phyloP scores from a whole-genome alignment of 495 filamentous ascomycete genomes.

The Trichocladium uniseriatum region DNA sequence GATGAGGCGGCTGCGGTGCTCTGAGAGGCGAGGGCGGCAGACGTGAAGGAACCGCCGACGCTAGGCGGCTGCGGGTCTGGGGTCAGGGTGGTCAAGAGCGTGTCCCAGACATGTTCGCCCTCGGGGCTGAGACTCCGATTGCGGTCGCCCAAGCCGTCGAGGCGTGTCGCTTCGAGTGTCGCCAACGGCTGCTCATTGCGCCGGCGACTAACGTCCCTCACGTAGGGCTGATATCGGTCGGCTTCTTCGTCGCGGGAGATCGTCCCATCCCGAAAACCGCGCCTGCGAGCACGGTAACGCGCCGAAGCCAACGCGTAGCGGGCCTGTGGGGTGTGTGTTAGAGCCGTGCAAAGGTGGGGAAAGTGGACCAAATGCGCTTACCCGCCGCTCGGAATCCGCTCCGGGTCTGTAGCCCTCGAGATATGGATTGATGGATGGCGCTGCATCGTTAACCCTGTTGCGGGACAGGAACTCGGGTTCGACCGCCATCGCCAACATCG shows the following conservation, averaged over 20 bases:
- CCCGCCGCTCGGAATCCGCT: constrained; percentile 11
- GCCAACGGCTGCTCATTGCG: not conserved
- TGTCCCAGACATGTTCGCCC: constrained; percentile 64
- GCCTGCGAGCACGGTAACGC: not conserved
- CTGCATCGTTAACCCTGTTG: too few relatives aligned
- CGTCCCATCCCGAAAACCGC: not conserved
- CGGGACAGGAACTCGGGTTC: constrained; percentile 13
- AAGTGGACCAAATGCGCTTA: not conserved
- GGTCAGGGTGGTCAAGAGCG: constrained; percentile 65
- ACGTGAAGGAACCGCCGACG: constrained; percentile 69
- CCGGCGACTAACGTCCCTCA: not conserved
- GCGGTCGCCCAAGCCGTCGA: constrained; percentile 76
- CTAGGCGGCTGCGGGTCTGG: constrained; percentile 75
- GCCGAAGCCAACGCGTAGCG: not conserved
- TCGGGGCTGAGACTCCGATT: constrained; percentile 74
- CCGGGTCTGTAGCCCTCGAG: constrained; percentile 18
- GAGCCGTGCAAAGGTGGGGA: not conserved
- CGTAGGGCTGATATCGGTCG: not conserved
- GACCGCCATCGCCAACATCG: constrained; percentile 12
- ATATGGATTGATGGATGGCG: constrained; percentile 8
- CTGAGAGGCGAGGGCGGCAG: constrained; percentile 37
- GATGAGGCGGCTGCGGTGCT: constrained; percentile 26
- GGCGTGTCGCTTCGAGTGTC: not conserved
- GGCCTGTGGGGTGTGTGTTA: constrained; percentile 9
- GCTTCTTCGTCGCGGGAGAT: not conserved